phyloP scores from a whole-genome alignment of 2,329 filamentous ascomycete species.

The Colletotrichum tamarilloi region DNA sequence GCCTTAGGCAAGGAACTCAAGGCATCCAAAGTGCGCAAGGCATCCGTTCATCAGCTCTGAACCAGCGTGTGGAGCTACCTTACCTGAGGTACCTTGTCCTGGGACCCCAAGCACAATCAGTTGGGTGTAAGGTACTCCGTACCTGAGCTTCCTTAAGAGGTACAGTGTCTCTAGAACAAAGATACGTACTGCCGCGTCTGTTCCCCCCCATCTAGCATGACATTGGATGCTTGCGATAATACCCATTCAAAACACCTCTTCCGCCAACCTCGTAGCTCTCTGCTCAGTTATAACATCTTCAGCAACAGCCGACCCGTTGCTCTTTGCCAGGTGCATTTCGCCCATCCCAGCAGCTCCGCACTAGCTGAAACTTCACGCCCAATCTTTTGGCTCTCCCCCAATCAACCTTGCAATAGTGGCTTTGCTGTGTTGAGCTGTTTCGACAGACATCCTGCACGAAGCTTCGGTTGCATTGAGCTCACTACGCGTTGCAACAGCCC shows the following conservation, averaged over 20 bases:
- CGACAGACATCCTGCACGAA: background rate
- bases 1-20: background rate
- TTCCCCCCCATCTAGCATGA: conserved; percentile 15
- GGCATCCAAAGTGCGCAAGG: background rate
- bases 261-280: background rate
- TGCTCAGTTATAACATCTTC: conserved; percentile 14
- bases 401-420: background rate
- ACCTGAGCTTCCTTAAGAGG: background rate
- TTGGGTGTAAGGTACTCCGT: background rate
- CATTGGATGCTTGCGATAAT: conserved; percentile 28
- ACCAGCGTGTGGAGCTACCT: background rate
- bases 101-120: background rate
- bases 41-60: background rate
- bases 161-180: background rate
- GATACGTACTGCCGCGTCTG: background rate
- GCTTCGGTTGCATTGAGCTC: background rate
- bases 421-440: background rate
- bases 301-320: background rate
- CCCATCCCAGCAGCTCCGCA: conserved; percentile 15
- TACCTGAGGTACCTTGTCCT: background rate
- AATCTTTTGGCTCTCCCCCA: background rate
- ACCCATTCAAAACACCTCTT: conserved; percentile 26
- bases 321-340: background rate
- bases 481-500: background rate
- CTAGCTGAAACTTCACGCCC: conserved; percentile 12